Percentiles rank a stretch among this genome's conserved stretches.
phyloP scores from a whole-genome alignment of 106 monocot genomes.

The Apostasia ramifera region DNA sequence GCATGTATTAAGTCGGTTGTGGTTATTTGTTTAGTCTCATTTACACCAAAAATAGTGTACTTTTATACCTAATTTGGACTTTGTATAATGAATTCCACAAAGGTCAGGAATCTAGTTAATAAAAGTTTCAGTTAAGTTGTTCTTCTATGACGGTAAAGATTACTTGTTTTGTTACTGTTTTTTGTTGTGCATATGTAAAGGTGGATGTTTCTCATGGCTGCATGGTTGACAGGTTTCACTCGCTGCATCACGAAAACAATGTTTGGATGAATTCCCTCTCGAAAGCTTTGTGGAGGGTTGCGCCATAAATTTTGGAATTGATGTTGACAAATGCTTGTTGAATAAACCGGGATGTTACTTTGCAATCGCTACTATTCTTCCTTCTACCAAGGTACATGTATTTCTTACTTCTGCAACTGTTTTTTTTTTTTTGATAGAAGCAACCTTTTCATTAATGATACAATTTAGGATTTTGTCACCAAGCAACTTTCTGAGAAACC shows the following conservation, averaged over 20 bases:
- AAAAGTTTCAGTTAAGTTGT: neutral
- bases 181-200: neutral
- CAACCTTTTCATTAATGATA: neutral
- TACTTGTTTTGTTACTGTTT: neutral
- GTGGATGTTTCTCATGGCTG: neutral
- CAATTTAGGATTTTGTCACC: neutral
- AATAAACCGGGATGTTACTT: slow-evolving; percentile 46
- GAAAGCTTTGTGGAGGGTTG: slow-evolving; percentile 29
- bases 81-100: neutral
- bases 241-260: slow-evolving; percentile 18
- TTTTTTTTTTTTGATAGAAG: neutral
- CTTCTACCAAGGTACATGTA: slow-evolving; percentile 50
- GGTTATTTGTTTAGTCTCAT: neutral
- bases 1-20: too few relatives aligned
- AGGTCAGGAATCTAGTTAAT: neutral
- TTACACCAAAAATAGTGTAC: neutral
- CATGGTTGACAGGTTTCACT: slow-evolving; percentile 57
- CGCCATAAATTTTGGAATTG: slow-evolving; percentile 22
- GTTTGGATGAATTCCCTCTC: slow-evolving; percentile 21
- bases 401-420: neutral
- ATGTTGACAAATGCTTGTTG: slow-evolving; percentile 10
- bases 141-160: neutral
- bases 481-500: neutral
- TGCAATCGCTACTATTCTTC: slow-evolving; percentile 55
- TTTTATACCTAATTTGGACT: neutral